Evolutionary conservation across 805 yeast species (phyloP).

Genomic region (Clavispora vitiphila): DNA sequence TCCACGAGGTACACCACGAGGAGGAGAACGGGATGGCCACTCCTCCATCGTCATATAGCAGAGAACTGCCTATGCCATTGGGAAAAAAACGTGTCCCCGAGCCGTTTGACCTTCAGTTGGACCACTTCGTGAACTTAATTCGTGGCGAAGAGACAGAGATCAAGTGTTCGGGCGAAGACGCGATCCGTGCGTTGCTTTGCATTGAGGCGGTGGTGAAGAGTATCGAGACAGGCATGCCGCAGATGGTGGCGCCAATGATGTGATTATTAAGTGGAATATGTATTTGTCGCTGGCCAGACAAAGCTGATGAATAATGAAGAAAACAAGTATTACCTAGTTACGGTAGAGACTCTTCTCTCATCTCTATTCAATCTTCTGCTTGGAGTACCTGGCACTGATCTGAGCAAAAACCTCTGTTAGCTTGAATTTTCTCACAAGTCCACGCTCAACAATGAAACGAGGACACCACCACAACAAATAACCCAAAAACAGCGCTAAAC

Average conservation of each 20-base stretch:
- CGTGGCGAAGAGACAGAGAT: slow-evolving; percentile 21
- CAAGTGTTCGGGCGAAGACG: slow-evolving; percentile 31
- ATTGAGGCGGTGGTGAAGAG: slow-evolving; percentile 31
- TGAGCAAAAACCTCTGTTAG: slow-evolving; percentile 22
- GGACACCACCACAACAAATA: slow-evolving; percentile 39
- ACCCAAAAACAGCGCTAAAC: slow-evolving; percentile 34
- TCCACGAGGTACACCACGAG: slow-evolving; percentile 8
- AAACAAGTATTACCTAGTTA: too few species aligned
- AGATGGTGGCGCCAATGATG: slow-evolving; percentile 5
- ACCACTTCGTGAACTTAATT: slow-evolving; percentile 34
- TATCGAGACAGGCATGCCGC: slow-evolving; percentile 28
- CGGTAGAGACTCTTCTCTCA: too few species aligned
- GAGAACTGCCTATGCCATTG: slow-evolving; percentile 8
- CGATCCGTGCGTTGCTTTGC: slow-evolving; percentile 29
- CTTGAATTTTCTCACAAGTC: slow-evolving; percentile 33
- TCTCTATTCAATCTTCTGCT: slow-evolving; percentile 8
- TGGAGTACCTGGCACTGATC: slow-evolving; percentile 19
- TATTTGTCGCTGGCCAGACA: too few species aligned
- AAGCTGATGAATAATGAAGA: too few species aligned
- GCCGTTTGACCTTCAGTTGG: slow-evolving; percentile 37
- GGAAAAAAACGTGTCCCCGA: slow-evolving; percentile 9
- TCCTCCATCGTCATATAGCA: slow-evolving; percentile 27
- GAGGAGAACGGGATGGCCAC: slow-evolving; percentile 15
- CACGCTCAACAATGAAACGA: slow-evolving; percentile 40
- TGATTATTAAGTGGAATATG: too few species aligned